Evolutionary conservation across 2,329 filamentous ascomycete species (phyloP), one percentile per base, ranked within the genome.

Genomic region (Colletotrichum gloeosporioides): DNA sequence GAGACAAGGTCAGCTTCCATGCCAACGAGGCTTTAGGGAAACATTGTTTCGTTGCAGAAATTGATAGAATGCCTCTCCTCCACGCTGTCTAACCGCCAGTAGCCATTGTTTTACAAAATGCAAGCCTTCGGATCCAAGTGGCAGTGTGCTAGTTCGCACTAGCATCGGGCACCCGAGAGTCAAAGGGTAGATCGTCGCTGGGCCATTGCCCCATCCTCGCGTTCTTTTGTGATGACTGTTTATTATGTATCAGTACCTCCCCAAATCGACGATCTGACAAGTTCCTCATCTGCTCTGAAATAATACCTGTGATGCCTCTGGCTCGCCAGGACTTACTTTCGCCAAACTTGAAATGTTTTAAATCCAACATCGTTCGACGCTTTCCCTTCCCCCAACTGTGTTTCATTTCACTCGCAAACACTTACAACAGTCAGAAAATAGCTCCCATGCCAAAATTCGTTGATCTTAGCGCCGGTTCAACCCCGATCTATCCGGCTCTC

Each of bases 281-380:
- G n/a, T 8, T 53, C 2, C 44, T 22, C 44, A 2, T 49, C 44
- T 49, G 44, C 44, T 22, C 44, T 49, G n/a, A 49, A 22, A 4
- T 13, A 7, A 10, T 22, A 53, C 0, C 0, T 0, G 6, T 13
- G 3, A 53, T 13, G n/a, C 0, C 4, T 3, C 10, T 53, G 6
- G 10, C n/a, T 53, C n/a, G n/a, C 6, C n/a, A 0, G 12, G 44
- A 4, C 44, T 8, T 0, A 13, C 10, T 8, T 53, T 22, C 18
- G 12, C 44, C n/a, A 8, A 22, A 49, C 1, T 0, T 10, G 9
- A 49, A 36, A 36, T 3, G 1, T n/a, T 18, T 49, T 0, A 18
- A 39, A 0, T 3, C 1, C 39, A 49, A 6, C 4, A 49, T n/a
- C 12, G 0, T 3, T 49, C n/a, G 3, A 12, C 44, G n/a, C 10